These are phyloP conservation scores for Eutrema yunnanense DNA, from an alignment of 345 rosid species.

Conservation along the genomic window DNA sequence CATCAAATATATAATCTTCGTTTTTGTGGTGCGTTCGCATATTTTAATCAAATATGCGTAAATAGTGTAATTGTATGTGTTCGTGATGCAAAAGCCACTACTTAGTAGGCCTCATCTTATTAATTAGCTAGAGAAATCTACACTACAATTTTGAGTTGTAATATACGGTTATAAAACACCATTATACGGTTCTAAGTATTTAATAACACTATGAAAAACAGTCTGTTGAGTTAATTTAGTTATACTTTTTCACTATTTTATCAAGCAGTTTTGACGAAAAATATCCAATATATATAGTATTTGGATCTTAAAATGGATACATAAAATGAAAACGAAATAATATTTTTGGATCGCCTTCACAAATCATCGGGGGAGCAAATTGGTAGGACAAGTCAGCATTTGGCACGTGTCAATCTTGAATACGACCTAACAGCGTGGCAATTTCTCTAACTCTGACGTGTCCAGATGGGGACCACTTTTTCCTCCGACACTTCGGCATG, in stretches of 20 bases:
- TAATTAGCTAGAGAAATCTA: not conserved
- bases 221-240: not conserved
- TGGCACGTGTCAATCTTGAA: slow-evolving; percentile 20
- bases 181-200: not conserved
- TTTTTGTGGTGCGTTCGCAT: not conserved
- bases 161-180: not conserved
- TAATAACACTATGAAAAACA: not conserved
- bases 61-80: not conserved
- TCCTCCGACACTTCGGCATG: slow-evolving; percentile 35
- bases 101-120: not conserved
- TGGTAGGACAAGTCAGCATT: slow-evolving; percentile 22
- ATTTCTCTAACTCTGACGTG: slow-evolving; percentile 25
- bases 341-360: not conserved
- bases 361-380: not conserved
- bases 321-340: not conserved
- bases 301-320: no score
- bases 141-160: not conserved
- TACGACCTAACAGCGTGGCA: slow-evolving; percentile 29
- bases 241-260: not conserved
- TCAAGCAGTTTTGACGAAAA: not conserved
- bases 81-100: slow-evolving; percentile 1
- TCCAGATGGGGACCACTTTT: slow-evolving; percentile 21
- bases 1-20: not conserved
- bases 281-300: not conserved
- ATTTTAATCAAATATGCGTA: not conserved